phyloP scores from a whole-genome alignment of 768 basidiomycete species.

The Suillus spraguei region DNA sequence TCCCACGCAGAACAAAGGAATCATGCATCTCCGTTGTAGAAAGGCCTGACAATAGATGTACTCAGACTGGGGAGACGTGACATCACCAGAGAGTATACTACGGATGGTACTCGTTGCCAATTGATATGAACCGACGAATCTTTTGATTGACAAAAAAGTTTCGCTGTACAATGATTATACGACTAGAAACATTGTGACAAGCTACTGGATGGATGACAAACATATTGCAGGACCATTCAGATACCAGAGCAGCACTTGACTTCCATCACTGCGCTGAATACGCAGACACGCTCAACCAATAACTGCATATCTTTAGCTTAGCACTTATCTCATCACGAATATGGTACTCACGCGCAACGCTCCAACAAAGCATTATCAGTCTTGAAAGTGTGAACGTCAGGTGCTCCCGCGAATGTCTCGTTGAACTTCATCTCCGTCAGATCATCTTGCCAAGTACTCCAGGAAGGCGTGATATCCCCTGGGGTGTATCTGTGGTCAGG shows the following conservation, averaged over 20 bases:
- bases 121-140: background rate
- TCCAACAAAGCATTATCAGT: conserved; percentile 36
- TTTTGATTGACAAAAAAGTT: background rate
- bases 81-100: background rate
- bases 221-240: background rate
- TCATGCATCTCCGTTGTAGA: background rate
- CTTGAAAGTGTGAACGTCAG: conserved; percentile 32
- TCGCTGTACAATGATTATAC: background rate
- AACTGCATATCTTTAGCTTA: background rate
- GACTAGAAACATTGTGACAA: background rate
- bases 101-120: background rate
- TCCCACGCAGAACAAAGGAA: background rate
- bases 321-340: background rate
- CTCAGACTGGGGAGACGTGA: background rate
- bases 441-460: conserved; percentile 20
- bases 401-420: conserved; percentile 23
- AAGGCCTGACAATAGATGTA: background rate
- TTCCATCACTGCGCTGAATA: background rate
- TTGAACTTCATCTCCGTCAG: conserved; percentile 52
- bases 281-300: background rate
- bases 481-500: conserved; percentile 24
- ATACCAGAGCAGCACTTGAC: background rate
- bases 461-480: conserved; percentile 22
- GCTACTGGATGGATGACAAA: background rate
- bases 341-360: conserved; percentile 37